Percentiles rank a stretch among this genome's conserved stretches.
Conservation (phyloP, 192 early-diverging fungal species). For the Cladochytrium replicatum region DNA sequence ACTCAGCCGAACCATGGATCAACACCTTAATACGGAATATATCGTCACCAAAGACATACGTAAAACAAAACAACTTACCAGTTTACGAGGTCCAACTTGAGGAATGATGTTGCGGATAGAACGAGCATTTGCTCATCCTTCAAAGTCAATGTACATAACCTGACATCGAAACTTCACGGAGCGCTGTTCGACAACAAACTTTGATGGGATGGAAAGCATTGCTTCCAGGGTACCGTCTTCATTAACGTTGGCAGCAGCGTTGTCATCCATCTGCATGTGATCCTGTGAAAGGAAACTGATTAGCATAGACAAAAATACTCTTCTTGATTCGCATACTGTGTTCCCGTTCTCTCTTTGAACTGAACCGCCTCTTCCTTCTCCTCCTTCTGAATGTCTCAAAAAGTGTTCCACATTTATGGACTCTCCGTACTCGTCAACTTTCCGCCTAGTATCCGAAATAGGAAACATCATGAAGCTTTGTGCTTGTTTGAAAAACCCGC, state of each 20-base stretch:
- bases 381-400: conserved; percentile 7
- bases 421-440: conserved; percentile 90
- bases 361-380: conserved; percentile 6
- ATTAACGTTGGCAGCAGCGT: conserved; percentile 10
- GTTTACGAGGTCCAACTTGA: conserved; percentile 65
- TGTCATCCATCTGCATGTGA: too few species aligned
- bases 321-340: too few species aligned
- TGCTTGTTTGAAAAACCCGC: conserved; percentile 74
- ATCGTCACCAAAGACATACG: too few species aligned
- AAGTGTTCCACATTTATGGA: conserved; percentile 54
- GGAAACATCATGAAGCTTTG: conserved; percentile 75
- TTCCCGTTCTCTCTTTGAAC: conserved; percentile 3
- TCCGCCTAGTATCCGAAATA: conserved; percentile 64
- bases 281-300: too few species aligned
- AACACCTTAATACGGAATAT: conserved; percentile 56
- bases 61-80: conserved; percentile 44
- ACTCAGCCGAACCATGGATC: conserved; percentile 69
- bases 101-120: conserved; percentile 79
- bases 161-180: conserved; percentile 58
- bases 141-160: conserved; percentile 80
- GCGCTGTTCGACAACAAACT: conserved; percentile 55
- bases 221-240: conserved; percentile 1
- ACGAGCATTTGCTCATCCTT: conserved; percentile 79
- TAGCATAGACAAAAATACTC: too few species aligned
- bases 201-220: conserved; percentile 56